These are phyloP conservation scores for Pythium grandisporangium DNA, from an alignment of 352 stramenopile genomes.

Conservation along the genomic window DNA sequence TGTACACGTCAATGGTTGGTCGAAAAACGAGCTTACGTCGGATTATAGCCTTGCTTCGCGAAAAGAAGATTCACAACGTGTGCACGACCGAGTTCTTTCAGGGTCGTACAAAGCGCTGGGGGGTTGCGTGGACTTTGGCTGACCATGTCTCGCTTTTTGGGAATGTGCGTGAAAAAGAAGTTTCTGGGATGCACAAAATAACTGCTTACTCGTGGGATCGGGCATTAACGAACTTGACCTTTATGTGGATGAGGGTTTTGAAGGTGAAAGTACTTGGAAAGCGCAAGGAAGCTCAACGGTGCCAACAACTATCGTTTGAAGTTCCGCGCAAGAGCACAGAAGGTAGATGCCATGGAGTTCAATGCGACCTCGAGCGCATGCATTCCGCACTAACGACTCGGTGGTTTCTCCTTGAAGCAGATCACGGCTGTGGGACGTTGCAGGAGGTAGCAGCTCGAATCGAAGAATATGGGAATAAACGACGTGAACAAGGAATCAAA, in stretches of 20 bases:
- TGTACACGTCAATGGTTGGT: constrained; percentile 94
- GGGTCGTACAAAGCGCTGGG: constrained; percentile 89
- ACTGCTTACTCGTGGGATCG: too few relatives aligned
- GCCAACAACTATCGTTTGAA: constrained; percentile 42
- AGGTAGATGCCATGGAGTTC: too few relatives aligned
- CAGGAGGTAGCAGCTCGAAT: constrained; percentile 18
- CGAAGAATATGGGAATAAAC: too few relatives aligned
- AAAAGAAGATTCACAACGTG: constrained; percentile 55
- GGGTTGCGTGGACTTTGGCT: constrained; percentile 90
- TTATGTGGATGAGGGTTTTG: too few relatives aligned
- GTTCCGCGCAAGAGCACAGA: constrained; percentile 15
- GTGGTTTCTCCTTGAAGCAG: too few relatives aligned
- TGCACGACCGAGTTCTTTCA: constrained; percentile 93
- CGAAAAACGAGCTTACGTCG: constrained; percentile 89
- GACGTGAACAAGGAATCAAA: too few relatives aligned
- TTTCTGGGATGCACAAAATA: too few relatives aligned
- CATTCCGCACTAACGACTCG: too few relatives aligned
- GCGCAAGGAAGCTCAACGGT: constrained; percentile 62
- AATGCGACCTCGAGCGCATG: too few relatives aligned
- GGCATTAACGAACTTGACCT: too few relatives aligned
- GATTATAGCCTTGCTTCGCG: constrained; percentile 78
- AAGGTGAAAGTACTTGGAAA: constrained; percentile 77
- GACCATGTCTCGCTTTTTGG: constrained; percentile 14
- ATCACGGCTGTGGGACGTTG: not conserved
- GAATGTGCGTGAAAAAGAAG: too few relatives aligned